These are phyloP conservation scores for Vaccinium darrowii DNA, from an alignment of 148 eudicot species.

Conservation along the genomic window DNA sequence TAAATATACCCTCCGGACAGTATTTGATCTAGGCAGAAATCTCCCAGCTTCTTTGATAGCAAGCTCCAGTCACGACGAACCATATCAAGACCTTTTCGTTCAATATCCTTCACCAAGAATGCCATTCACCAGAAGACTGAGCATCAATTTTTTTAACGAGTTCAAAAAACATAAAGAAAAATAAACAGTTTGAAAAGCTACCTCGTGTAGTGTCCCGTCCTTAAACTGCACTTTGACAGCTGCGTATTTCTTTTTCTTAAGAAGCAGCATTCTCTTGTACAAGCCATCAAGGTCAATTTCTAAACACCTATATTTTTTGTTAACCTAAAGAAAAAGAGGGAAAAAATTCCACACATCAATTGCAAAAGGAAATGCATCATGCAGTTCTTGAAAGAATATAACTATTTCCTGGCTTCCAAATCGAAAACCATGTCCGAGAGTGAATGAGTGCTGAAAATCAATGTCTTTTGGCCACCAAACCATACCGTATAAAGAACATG, in stretches of 20 bases:
- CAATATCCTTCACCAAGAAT: constrained; percentile 60
- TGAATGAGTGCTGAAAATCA: neutral
- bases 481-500: neutral
- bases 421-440: neutral
- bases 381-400: no score
- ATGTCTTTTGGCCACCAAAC: neutral
- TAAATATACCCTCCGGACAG: constrained; percentile 80
- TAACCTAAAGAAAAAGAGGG: constrained; percentile 49
- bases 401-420: no score
- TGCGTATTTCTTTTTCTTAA: constrained; percentile 98
- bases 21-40: constrained; percentile 89
- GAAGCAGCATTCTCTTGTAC: constrained; percentile 95
- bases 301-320: constrained; percentile 83
- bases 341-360: neutral
- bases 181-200: constrained; percentile 22
- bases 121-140: neutral
- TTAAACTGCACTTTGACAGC: constrained; percentile 86
- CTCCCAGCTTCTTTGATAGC: constrained; percentile 88
- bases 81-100: constrained; percentile 98
- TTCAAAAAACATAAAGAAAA: constrained; percentile 11
- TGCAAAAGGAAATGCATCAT: neutral
- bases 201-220: constrained; percentile 78
- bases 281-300: constrained; percentile 97
- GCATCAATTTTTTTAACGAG: constrained; percentile 1
- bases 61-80: constrained; percentile 99